phyloP scores from a whole-genome alignment of 2,329 filamentous ascomycete genomes.

The Capronia americana region DNA sequence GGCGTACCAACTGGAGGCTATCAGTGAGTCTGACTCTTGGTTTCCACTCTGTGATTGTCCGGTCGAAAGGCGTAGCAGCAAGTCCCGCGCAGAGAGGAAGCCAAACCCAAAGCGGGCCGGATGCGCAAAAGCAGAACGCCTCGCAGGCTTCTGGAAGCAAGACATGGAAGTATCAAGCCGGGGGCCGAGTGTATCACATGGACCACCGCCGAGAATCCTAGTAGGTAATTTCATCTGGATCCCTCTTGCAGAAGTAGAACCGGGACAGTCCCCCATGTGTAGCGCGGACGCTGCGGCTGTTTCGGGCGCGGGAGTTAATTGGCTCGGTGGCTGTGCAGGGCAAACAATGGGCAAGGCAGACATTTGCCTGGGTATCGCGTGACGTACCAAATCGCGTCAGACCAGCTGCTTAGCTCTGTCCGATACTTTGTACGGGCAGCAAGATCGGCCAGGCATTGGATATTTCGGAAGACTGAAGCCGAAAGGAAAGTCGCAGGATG shows the following conservation, averaged over 20 bases:
- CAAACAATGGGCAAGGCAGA: slow-evolving; percentile 1
- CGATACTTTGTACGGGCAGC: background rate
- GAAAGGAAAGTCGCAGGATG: background rate
- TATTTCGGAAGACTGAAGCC: background rate
- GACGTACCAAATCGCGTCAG: background rate
- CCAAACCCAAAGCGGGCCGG: background rate
- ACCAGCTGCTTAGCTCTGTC: background rate
- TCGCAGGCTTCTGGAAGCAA: background rate
- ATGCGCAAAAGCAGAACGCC: background rate
- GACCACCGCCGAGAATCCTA: background rate
- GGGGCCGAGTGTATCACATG: background rate
- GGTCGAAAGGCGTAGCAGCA: background rate
- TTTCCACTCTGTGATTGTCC: background rate
- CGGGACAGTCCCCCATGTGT: background rate
- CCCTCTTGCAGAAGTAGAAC: background rate
- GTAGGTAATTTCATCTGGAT: background rate
- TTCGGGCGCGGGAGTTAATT: background rate
- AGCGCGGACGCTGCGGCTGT: background rate
- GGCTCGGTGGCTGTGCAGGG: background rate
- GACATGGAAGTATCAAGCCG: background rate
- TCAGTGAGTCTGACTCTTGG: background rate
- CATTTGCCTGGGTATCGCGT: background rate
- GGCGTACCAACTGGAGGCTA: background rate
- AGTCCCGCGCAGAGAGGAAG: background rate
- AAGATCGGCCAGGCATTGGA: background rate